These are phyloP conservation scores for Papiliotrema terrestris DNA, from an alignment of 1,284 basidiomycete genomes.

Conservation along the genomic window DNA sequence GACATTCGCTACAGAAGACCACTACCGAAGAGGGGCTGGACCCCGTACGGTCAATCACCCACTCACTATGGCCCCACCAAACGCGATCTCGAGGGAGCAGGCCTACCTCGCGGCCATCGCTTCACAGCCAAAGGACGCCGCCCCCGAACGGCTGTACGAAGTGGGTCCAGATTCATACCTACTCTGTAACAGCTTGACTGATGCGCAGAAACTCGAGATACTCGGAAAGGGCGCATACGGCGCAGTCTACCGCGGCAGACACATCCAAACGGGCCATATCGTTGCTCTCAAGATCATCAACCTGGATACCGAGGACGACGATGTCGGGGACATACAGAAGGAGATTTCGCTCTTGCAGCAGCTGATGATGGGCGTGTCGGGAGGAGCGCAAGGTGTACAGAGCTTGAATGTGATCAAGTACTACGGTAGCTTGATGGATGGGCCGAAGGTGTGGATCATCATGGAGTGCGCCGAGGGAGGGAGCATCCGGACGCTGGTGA, in stretches of 20 bases:
- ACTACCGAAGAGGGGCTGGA: neutral
- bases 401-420: constrained; percentile 83
- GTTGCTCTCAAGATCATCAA: constrained; percentile 98
- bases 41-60: neutral
- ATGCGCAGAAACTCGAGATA: constrained; percentile 61
- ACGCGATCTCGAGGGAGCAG: constrained; percentile 28
- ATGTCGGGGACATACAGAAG: constrained; percentile 93
- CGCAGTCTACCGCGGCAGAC: constrained; percentile 89
- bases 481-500: constrained; percentile 78
- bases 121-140: constrained; percentile 41
- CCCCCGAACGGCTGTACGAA: constrained; percentile 41
- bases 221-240: constrained; percentile 94
- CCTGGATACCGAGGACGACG: constrained; percentile 93
- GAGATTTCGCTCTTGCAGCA: constrained; percentile 91
- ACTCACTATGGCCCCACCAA: constrained; percentile 6
- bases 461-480: constrained; percentile 98
- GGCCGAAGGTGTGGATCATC: constrained; percentile 94
- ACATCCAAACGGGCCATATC: constrained; percentile 75
- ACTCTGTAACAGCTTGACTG: neutral
- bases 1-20: too few species aligned
- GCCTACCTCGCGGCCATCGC: constrained; percentile 37
- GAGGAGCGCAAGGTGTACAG: constrained; percentile 6
- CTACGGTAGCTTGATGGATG: constrained; percentile 91
- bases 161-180: constrained; percentile 13
- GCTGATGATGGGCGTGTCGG: constrained; percentile 53